phyloP scores from a whole-genome alignment of 2,329 filamentous ascomycete species.

The Aspergillus persii region DNA sequence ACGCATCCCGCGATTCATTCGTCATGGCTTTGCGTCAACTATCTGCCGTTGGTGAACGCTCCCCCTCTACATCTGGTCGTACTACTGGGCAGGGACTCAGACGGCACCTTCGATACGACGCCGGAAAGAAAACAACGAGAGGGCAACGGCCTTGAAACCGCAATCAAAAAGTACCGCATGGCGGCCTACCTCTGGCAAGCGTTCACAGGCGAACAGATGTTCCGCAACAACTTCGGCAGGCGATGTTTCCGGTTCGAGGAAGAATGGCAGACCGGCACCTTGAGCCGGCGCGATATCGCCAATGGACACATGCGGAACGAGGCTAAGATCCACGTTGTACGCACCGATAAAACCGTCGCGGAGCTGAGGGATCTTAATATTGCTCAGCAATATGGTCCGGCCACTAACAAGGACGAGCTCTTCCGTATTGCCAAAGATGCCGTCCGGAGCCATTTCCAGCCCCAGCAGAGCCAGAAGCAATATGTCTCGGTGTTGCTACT shows the following conservation, averaged over 20 bases:
- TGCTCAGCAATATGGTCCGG: constrained; percentile 72
- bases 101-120: constrained; percentile 77
- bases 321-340: constrained; percentile 83
- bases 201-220: constrained; percentile 96
- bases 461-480: constrained; percentile 72
- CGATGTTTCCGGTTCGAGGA: constrained; percentile 90
- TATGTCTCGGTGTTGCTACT: constrained; percentile 85
- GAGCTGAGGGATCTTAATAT: constrained; percentile 76
- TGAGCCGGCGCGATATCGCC: constrained; percentile 71
- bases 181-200: constrained; percentile 96
- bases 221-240: constrained; percentile 78
- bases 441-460: constrained; percentile 73
- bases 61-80: constrained; percentile 90
- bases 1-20: constrained; percentile 68
- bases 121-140: constrained; percentile 73
- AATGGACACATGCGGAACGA: constrained; percentile 79
- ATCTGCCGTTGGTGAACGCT: constrained; percentile 72
- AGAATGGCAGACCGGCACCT: constrained; percentile 83
- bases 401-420: constrained; percentile 68
- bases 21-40: constrained; percentile 79
- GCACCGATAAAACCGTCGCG: constrained; percentile 76
- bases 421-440: constrained; percentile 76
- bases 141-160: constrained; percentile 76
- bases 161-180: constrained; percentile 89
- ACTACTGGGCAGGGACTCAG: constrained; percentile 82